phyloP scores from a whole-genome alignment of 2,329 filamentous ascomycete genomes.

The Exophiala bonariae region DNA sequence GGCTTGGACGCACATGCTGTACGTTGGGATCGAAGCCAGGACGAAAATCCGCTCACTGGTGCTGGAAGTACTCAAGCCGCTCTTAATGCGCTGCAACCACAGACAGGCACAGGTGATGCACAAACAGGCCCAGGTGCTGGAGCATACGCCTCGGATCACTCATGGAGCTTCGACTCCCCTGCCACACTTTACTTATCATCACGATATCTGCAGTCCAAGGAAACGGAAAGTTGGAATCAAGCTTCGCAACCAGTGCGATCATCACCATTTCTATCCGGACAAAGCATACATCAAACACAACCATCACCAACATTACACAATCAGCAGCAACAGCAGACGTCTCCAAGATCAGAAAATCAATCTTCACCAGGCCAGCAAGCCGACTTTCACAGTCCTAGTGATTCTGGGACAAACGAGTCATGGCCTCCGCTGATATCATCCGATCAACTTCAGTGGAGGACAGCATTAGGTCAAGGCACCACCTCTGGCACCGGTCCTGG shows the following conservation, averaged over 20 bases:
- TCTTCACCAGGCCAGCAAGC: constrained; percentile 16
- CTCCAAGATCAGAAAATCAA: constrained; percentile 9
- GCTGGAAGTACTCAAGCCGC: background rate
- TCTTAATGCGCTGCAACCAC: background rate
- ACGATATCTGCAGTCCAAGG: background rate
- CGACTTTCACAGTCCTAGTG: constrained; percentile 24
- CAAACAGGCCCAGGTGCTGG: background rate
- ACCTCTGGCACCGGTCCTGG: constrained; percentile 6
- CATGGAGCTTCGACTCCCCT: constrained; percentile 26
- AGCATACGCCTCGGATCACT: constrained; percentile 7
- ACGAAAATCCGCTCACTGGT: background rate
- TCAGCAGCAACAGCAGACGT: constrained; percentile 5
- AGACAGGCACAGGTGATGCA: background rate
- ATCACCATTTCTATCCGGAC: background rate
- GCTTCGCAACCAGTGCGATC: background rate
- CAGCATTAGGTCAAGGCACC: constrained; percentile 8
- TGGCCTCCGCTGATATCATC: constrained; percentile 24
- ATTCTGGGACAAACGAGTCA: constrained; percentile 23
- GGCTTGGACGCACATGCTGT: background rate
- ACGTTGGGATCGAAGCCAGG: too few species aligned
- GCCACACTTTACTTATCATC: constrained; percentile 17
- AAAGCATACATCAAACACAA: background rate
- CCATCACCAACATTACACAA: constrained; percentile 2
- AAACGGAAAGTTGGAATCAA: background rate
- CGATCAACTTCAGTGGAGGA: constrained; percentile 21